phyloP scores from a whole-genome alignment of 257 asterid species.

The Osmanthus fragrans region DNA sequence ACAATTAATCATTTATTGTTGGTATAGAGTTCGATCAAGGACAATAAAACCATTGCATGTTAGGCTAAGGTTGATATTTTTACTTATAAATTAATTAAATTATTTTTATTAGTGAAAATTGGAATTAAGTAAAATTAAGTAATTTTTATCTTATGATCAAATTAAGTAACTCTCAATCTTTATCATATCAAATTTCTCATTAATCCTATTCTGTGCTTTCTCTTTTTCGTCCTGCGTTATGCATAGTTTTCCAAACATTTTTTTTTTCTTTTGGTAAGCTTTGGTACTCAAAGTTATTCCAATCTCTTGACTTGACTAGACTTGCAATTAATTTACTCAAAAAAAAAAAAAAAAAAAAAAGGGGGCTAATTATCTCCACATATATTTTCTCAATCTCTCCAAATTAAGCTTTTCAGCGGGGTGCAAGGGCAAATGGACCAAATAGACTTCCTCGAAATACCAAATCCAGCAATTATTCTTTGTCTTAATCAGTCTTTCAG shows the following conservation, averaged over 20 bases:
- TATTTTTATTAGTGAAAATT: too few relatives aligned
- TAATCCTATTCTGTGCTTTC: too few relatives aligned
- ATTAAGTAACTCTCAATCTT: too few relatives aligned
- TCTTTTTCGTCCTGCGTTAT: too few relatives aligned
- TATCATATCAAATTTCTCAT: too few relatives aligned
- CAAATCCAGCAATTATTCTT: conserved; percentile 22
- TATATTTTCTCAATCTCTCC: background rate
- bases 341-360: too few relatives aligned
- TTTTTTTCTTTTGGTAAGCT: background rate
- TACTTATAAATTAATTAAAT: too few relatives aligned
- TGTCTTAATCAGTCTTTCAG: conserved; percentile 17
- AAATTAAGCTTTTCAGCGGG: background rate
- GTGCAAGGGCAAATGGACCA: background rate
- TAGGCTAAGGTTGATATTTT: background rate
- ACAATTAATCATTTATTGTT: too few relatives aligned
- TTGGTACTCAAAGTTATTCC: background rate
- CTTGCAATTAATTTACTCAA: background rate
- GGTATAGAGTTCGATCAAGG: too few relatives aligned
- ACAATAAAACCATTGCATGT: too few relatives aligned
- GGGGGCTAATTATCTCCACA: background rate
- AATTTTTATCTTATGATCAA: too few relatives aligned
- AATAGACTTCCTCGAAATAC: conserved; percentile 1
- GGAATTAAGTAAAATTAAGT: too few relatives aligned
- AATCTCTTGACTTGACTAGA: background rate
- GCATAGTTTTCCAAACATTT: fast-evolving